Conservation (phyloP, 2,329 filamentous ascomycete species). For the Rhynchosporium graminicola region DNA sequence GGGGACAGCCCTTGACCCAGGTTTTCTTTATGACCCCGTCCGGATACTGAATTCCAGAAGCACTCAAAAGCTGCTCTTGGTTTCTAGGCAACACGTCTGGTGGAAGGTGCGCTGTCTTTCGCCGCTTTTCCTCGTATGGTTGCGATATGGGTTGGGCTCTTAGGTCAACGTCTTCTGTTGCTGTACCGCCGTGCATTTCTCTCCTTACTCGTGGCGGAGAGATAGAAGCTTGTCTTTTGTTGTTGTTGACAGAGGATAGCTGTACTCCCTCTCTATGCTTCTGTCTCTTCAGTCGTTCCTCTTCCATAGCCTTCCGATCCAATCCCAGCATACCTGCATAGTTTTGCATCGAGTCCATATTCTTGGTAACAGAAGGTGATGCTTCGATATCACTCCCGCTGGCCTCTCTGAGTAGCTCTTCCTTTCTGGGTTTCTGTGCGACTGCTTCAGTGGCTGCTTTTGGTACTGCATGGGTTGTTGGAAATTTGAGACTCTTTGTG, state of each 20-base stretch:
- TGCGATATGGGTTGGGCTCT: neutral
- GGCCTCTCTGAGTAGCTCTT: too few relatives aligned
- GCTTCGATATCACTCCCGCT: neutral
- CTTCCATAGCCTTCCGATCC: constrained; percentile 82
- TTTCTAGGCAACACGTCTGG: constrained; percentile 17
- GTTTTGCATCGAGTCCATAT: neutral
- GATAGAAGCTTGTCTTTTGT: constrained; percentile 35
- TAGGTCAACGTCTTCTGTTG: neutral
- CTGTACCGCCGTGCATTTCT: neutral
- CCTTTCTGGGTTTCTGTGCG: neutral
- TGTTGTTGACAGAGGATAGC: neutral
- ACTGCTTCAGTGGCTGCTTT: neutral
- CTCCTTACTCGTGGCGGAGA: neutral
- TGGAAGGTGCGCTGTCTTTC: neutral
- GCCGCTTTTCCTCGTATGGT: neutral
- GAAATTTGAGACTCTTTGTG: neutral
- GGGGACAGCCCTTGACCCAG: constrained; percentile 64
- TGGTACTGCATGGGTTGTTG: neutral
- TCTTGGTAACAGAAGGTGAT: neutral
- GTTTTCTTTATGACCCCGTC: constrained; percentile 78
- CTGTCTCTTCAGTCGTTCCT: constrained; percentile 70
- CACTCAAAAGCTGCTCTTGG: constrained; percentile 18
- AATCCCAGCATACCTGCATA: constrained; percentile 43
- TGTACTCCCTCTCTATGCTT: constrained; percentile 51
- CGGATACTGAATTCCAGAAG: constrained; percentile 38